Conservation (phyloP, 140 eudicot species). For the Anethum foeniculum region DNA sequence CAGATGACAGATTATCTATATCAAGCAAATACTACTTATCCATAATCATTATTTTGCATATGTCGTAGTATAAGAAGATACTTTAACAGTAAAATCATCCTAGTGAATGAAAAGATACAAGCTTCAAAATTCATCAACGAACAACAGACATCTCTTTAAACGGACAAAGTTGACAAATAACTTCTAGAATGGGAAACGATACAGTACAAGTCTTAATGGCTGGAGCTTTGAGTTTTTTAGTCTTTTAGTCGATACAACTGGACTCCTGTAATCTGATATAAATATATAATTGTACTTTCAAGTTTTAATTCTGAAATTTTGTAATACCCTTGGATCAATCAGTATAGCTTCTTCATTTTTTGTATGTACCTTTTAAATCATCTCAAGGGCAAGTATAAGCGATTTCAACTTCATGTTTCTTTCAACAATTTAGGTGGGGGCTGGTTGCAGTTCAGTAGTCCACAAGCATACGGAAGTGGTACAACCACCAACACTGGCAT, state of each 20-base stretch:
- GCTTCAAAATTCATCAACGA: background rate
- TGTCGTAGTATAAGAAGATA: background rate
- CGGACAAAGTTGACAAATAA: background rate
- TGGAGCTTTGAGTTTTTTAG: background rate
- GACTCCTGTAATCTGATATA: background rate
- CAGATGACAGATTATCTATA: background rate
- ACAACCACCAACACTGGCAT: constrained; percentile 13
- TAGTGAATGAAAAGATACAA: background rate
- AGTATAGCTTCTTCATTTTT: background rate
- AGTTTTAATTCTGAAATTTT: background rate
- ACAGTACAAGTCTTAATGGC: background rate
- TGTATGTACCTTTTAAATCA: background rate
- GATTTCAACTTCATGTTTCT: background rate
- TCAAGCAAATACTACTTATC: background rate
- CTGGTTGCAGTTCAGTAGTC: constrained; percentile 32
- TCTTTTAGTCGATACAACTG: background rate
- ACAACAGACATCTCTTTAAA: background rate
- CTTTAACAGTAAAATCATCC: background rate
- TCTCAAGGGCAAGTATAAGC: background rate
- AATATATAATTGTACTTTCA: background rate
- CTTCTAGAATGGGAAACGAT: background rate
- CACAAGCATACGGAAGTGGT: constrained; percentile 17
- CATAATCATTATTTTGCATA: background rate
- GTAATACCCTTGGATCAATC: background rate
- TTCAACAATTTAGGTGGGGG: constrained; percentile 21